Evolutionary conservation across 1,139 yeast species (phyloP).

Genomic region (Dujonia santamariae): DNA sequence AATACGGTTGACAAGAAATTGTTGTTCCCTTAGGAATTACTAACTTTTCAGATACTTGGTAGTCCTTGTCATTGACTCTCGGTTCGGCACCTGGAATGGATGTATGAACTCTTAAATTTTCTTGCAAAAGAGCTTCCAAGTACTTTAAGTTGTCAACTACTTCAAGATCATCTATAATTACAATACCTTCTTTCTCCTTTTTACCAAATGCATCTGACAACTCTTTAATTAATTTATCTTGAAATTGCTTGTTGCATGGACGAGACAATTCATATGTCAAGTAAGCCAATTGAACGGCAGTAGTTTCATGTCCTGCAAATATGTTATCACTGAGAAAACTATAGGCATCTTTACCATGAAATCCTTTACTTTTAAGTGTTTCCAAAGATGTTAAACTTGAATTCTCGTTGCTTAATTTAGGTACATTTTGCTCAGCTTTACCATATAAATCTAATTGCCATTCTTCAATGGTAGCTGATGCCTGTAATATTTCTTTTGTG

Average conservation of each 20-base stretch:
- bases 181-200: constrained; percentile 18
- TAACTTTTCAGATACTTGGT: constrained; percentile 17
- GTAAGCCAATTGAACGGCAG: constrained; percentile 64
- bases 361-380: constrained; percentile 31
- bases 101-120: constrained; percentile 59
- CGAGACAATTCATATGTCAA: constrained; percentile 58
- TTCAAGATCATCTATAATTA: constrained; percentile 31
- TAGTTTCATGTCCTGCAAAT: constrained; percentile 75
- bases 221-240: constrained; percentile 42
- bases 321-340: constrained; percentile 40
- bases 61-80: constrained; percentile 39
- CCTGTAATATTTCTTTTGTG: constrained; percentile 31
- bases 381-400: constrained; percentile 33
- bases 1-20: constrained; percentile 65
- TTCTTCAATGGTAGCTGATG: constrained; percentile 37
- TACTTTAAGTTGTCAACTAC: constrained; percentile 50
- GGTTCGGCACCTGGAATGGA: constrained; percentile 80
- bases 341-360: constrained; percentile 33
- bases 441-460: constrained; percentile 52
- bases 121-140: constrained; percentile 56
- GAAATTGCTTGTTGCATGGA: constrained; percentile 41
- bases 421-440: constrained; percentile 32
- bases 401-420: constrained; percentile 14
- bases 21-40: constrained; percentile 52
- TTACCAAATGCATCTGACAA: constrained; percentile 29